Evolutionary conservation across 2,329 filamentous ascomycete genomes (phyloP), one percentile per base, ranked within the genome.

Genomic region (Microsporum canis): DNA sequence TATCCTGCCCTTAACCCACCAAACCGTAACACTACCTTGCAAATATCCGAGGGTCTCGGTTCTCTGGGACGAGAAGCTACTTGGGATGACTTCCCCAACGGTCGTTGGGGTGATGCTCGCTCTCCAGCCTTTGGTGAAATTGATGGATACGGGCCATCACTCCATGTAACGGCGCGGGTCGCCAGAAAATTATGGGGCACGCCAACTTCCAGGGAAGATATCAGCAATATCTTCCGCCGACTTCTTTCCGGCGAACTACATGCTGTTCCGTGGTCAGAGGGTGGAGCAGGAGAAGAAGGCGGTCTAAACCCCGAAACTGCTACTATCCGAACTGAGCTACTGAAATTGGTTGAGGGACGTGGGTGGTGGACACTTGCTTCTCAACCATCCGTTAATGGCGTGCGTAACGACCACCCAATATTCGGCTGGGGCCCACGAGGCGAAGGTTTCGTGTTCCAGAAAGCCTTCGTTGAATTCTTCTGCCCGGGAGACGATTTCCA

Each of bases 11-110:
- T 77, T 64, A 71, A 82, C 60, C 80, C 92, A 68, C 91, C 92
- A 71, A 85, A 84, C 23, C 84, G 91, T 59, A 87, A 87, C 61
- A 92, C 91, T 72, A 94, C 90, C 0, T 82, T 97, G 7, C 90
- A 91, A 33, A 96, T 96, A 62, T 96, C 91, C 0, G 92, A 97
- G 76, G 92, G 94, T 4, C 88, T 96, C 69, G 94, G 92, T 29
- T 82, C 88, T 2, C 79, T 96, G 5, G 94, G 92, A 8, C 83
- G 94, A 57, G 92, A 97, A 78, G 94, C 94, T 38, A 99, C 94
- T 0, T 99, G 94, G 94, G 94, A 99, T 69, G 94, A 99, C 69
- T 99, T 91, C 73, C 92, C 92, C 65, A 97, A 97, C 77, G 94
- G 92, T 33, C 84, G 92, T 60, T 97, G 92, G 85, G 92, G 92